Conservation (phyloP, 148 eudicot species). For the Rhododendron henanense region DNA sequence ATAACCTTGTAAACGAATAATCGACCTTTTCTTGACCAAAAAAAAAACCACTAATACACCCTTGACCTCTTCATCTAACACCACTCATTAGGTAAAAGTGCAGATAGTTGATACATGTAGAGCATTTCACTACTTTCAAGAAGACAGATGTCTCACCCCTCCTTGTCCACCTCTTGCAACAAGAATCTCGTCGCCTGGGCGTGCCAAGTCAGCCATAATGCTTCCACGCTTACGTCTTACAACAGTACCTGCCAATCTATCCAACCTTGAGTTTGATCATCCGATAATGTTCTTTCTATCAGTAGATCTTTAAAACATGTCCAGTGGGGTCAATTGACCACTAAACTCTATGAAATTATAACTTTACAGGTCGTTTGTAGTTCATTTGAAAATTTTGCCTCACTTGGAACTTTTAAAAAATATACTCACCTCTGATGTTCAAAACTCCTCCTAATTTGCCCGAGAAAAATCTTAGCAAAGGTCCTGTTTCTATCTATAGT, state of each 20-base stretch:
- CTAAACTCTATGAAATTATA: neutral
- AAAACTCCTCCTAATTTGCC: neutral
- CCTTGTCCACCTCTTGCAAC: constrained; percentile 99
- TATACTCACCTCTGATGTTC: neutral
- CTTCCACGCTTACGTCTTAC: constrained; percentile 87
- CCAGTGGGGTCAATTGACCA: neutral
- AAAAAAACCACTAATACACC: neutral
- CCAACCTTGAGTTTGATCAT: neutral
- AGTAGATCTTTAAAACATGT: neutral
- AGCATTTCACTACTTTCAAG: constrained; percentile 6
- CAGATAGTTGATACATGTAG: neutral
- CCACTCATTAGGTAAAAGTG: neutral
- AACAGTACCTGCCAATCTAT: constrained; percentile 64
- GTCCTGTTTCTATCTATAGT: neutral
- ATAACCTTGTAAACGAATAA: neutral
- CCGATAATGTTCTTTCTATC: neutral
- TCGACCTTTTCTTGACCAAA: neutral
- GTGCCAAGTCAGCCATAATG: constrained; percentile 85
- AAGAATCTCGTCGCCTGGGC: constrained; percentile 79
- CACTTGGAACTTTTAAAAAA: neutral
- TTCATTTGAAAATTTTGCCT: neutral
- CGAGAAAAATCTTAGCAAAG: neutral
- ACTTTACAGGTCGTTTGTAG: neutral
- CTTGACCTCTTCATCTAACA: neutral
- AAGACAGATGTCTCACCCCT: constrained; percentile 60